phyloP scores from a whole-genome alignment of 2,329 filamentous ascomycete genomes.

The Cercospora citrullina region DNA sequence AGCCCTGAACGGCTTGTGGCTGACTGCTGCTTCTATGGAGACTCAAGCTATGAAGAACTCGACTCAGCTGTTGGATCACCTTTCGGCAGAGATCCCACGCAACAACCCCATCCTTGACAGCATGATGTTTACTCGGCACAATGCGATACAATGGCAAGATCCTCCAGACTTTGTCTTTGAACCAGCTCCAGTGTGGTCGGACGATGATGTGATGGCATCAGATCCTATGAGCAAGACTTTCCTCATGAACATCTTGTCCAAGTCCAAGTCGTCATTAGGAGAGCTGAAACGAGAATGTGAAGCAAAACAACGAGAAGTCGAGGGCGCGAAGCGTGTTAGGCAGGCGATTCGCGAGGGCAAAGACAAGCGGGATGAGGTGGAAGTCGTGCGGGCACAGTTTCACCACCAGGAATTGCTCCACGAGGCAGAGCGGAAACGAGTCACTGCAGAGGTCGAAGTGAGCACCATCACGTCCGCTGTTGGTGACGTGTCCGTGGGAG shows the following conservation, averaged over 20 bases:
- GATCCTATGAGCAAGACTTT: slow-evolving; percentile 89
- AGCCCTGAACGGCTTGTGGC: slow-evolving; percentile 85
- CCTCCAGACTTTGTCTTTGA: slow-evolving; percentile 85
- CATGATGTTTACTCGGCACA: slow-evolving; percentile 97
- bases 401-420: slow-evolving; percentile 81
- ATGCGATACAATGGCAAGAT: slow-evolving; percentile 76
- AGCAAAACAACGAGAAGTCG: slow-evolving; percentile 81
- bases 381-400: slow-evolving; percentile 81
- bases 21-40: slow-evolving; percentile 75
- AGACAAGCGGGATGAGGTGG: slow-evolving; percentile 85
- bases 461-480: slow-evolving; percentile 88
- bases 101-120: slow-evolving; percentile 90
- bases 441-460: slow-evolving; percentile 90
- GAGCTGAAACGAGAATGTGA: slow-evolving; percentile 82
- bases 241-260: slow-evolving; percentile 84
- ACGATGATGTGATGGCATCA: slow-evolving; percentile 80
- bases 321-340: slow-evolving; percentile 70
- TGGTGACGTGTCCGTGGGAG: slow-evolving; percentile 87
- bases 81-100: slow-evolving; percentile 77
- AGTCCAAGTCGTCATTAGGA: slow-evolving; percentile 80
- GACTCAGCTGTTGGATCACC: slow-evolving; percentile 67
- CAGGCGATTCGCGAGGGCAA: slow-evolving; percentile 77
- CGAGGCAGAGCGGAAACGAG: slow-evolving; percentile 75
- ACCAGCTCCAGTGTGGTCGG: slow-evolving; percentile 94
- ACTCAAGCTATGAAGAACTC: slow-evolving; percentile 74